Percentiles rank a stretch among this genome's conserved stretches.
Conservation (phyloP, 1,139 yeast genomes). For the Sugiyamaella sp. region DNA sequence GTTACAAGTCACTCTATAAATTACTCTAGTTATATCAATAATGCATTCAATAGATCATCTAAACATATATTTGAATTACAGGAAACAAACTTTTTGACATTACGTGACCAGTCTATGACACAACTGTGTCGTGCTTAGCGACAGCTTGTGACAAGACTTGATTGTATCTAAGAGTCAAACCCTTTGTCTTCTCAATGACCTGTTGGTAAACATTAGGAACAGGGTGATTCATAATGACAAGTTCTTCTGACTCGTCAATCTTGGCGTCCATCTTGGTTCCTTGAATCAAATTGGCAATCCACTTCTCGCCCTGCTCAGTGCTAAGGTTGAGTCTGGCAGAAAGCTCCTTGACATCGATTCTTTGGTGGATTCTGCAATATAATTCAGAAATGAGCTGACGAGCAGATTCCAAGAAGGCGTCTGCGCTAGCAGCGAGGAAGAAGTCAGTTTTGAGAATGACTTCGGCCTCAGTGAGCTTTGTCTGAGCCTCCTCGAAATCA, state of each 20-base stretch:
- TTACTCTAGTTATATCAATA: slow-evolving; percentile 1
- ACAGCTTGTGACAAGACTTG: slow-evolving; percentile 50
- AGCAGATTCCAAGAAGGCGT: slow-evolving; percentile 50
- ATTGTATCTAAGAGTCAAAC: slow-evolving; percentile 57
- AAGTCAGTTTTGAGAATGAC: slow-evolving; percentile 55
- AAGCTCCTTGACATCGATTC: slow-evolving; percentile 49
- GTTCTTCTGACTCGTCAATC: slow-evolving; percentile 52
- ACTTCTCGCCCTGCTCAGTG: slow-evolving; percentile 53
- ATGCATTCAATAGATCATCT: slow-evolving; percentile 1
- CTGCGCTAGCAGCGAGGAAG: slow-evolving; percentile 52
- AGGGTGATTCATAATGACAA: slow-evolving; percentile 53
- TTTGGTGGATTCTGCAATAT: slow-evolving; percentile 56
- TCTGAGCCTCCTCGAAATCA: slow-evolving; percentile 56
- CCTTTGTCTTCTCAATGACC: slow-evolving; percentile 63
- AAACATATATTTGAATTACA: slow-evolving; percentile 5
- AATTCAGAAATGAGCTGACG: slow-evolving; percentile 55
- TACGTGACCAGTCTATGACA: slow-evolving; percentile 21
- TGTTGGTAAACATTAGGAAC: slow-evolving; percentile 55
- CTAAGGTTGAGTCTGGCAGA: slow-evolving; percentile 49
- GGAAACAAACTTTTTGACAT: slow-evolving; percentile 5
- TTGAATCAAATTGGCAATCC: slow-evolving; percentile 53
- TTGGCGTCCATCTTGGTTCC: slow-evolving; percentile 55
- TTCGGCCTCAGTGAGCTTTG: slow-evolving; percentile 51
- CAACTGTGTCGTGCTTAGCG: slow-evolving; percentile 35
- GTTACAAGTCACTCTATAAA: neutral